phyloP scores from a whole-genome alignment of 306 rosid genomes.

The Fagus sylvatica region DNA sequence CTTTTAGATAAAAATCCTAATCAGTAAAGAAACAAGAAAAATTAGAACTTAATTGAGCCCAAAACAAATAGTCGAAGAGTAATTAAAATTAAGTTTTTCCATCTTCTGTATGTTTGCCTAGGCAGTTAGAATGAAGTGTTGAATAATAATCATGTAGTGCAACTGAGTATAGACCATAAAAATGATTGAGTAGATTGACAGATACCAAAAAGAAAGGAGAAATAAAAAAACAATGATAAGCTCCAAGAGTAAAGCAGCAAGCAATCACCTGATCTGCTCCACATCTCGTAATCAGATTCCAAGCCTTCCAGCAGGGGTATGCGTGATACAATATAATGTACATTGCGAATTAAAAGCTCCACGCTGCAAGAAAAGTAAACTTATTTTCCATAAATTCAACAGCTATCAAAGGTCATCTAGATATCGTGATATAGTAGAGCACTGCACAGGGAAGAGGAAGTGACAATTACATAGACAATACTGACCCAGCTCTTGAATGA shows the following conservation, averaged over 20 bases:
- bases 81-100: neutral
- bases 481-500: conserved; percentile 55
- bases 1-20: conserved; percentile 30
- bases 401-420: neutral
- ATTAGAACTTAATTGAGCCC: neutral
- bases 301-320: conserved; percentile 52
- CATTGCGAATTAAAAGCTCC: conserved; percentile 48
- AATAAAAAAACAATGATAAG: neutral
- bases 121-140: neutral
- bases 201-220: neutral
- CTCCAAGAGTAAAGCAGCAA: conserved; percentile 11
- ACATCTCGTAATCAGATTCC: conserved; percentile 57
- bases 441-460: neutral
- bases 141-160: neutral
- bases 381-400: neutral
- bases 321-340: conserved; percentile 54
- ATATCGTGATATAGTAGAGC: conserved; percentile 3
- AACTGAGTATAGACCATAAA: neutral
- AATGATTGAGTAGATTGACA: neutral
- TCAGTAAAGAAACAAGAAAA: conserved; percentile 21
- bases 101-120: neutral
- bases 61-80: neutral
- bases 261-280: conserved; percentile 69
- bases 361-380: conserved; percentile 45
- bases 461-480: conserved; percentile 12